Base-by-base conservation (phyloP, 1,139 yeast genomes). In the Arxiozyma bovina region DNA sequence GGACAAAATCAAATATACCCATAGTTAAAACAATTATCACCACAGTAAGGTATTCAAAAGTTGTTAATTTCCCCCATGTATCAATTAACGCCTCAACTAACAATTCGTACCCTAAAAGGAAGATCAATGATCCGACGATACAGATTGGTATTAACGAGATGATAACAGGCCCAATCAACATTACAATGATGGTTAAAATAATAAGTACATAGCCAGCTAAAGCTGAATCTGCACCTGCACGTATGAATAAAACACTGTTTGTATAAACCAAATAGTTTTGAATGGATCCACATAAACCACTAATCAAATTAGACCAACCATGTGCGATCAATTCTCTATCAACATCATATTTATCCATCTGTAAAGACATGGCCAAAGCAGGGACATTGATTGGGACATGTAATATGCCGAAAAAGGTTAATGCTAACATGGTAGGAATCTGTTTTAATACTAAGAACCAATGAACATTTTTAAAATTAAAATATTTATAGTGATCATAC, bases 371-470 rank as follows among this genome's bases (percentile, higher is more conserved):
- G 0, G 98, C 97, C 55, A 93, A 75, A 0, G 99, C 98, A 2
- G 99, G 99, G 8, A 93, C 97, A 67, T 93, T 93, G 59, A 93
- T 93, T 5, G 99, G 99, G 15, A 93, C 99, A 67, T 93, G 99
- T 53, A 93, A 73, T 48, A 93, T 86, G 5, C 99, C 99, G 65
- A 93, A 93, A 68, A 93, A 93, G 0, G 99, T 91, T 59, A 93
- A 74, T 0, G 99, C 99, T 58, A 93, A 74, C 97, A 93, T 93
- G 4, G 96, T 86, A 8, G 99, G 99, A 18, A 90, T 59, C 62
- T 91, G 89, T 55, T 78, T 75, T 1, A 82, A 55, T 42, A 93
- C 77, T 41, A 85, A 78, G 61, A 74, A 66, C 91, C 96, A 87
- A 67, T 88, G 82, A 18, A 90, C 94, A 50, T 79, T 70, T 7